These are phyloP conservation scores for Apophysomyces trapeziformis DNA, from an alignment of 371 early-diverging fungal species.

Conservation along the genomic window DNA sequence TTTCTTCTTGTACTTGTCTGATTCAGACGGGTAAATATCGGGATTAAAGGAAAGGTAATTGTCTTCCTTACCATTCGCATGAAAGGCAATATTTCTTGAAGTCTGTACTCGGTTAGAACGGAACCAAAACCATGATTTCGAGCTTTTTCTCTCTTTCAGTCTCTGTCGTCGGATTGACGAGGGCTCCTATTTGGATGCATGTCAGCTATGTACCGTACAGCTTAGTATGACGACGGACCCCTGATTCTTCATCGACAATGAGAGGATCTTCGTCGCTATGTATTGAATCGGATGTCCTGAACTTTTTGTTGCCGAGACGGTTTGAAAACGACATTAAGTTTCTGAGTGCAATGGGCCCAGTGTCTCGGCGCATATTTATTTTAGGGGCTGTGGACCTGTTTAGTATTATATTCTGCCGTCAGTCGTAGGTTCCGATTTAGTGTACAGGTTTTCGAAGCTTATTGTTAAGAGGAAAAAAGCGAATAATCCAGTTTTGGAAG, in stretches of 20 bases:
- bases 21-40: neutral
- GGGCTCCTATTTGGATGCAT: neutral
- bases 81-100: conserved; percentile 38
- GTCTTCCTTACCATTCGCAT: conserved; percentile 32
- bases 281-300: conserved; percentile 45
- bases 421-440: neutral
- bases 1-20: conserved; percentile 61
- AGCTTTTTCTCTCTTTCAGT: conserved; percentile 5
- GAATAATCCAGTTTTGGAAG: neutral
- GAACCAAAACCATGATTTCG: conserved; percentile 19
- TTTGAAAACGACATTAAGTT: conserved; percentile 47
- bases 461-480: neutral
- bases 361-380: conserved; percentile 34
- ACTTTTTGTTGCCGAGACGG: conserved; percentile 33
- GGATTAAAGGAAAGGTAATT: neutral
- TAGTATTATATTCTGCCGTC: neutral
- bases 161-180: neutral
- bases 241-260: conserved; percentile 47
- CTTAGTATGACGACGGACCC: conserved; percentile 22
- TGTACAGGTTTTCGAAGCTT: neutral
- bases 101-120: conserved; percentile 28
- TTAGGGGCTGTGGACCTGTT: neutral
- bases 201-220: neutral
- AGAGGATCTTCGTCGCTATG: conserved; percentile 53
- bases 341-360: conserved; percentile 48